Conservation (phyloP, 495 filamentous ascomycete genomes). For the Entonaema liquescens region DNA sequence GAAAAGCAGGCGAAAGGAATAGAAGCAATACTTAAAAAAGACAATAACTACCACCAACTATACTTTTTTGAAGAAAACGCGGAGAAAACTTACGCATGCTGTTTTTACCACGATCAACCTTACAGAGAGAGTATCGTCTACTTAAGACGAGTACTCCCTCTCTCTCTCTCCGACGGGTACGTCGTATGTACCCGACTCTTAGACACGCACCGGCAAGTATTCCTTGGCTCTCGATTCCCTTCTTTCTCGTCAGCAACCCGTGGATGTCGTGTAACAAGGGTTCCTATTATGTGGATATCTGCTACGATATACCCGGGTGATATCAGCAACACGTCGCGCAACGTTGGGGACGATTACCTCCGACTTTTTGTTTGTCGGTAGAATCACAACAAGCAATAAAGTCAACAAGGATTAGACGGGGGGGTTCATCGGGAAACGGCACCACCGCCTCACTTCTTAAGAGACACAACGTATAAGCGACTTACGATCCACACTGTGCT, state of each 20-base stretch:
- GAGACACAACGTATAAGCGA: neutral
- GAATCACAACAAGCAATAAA: neutral
- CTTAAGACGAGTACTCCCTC: slow-evolving; percentile 33
- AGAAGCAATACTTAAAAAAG: neutral
- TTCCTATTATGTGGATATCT: neutral
- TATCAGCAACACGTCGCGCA: slow-evolving; percentile 13
- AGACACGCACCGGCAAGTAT: neutral
- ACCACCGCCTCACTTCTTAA: slow-evolving; percentile 35
- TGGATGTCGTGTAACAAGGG: slow-evolving; percentile 11
- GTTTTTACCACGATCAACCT: slow-evolving; percentile 12
- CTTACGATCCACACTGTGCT: slow-evolving; percentile 28
- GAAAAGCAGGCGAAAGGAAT: neutral
- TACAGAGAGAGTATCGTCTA: slow-evolving; percentile 22
- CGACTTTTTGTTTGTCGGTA: slow-evolving; percentile 12
- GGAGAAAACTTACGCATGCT: slow-evolving; percentile 29
- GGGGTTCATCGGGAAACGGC: slow-evolving; percentile 1
- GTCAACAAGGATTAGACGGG: slow-evolving; percentile 4
- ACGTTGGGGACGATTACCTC: slow-evolving; percentile 7
- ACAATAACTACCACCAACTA: too few relatives aligned
- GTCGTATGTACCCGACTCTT: neutral
- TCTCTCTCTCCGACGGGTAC: slow-evolving; percentile 12
- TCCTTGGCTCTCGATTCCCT: slow-evolving; percentile 7
- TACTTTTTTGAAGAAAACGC: neutral
- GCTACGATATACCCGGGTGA: neutral
- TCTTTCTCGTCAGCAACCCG: slow-evolving; percentile 4